Evolutionary conservation across 1,139 yeast genomes (phyloP).

Genomic region (Kodamaea suecica): DNA sequence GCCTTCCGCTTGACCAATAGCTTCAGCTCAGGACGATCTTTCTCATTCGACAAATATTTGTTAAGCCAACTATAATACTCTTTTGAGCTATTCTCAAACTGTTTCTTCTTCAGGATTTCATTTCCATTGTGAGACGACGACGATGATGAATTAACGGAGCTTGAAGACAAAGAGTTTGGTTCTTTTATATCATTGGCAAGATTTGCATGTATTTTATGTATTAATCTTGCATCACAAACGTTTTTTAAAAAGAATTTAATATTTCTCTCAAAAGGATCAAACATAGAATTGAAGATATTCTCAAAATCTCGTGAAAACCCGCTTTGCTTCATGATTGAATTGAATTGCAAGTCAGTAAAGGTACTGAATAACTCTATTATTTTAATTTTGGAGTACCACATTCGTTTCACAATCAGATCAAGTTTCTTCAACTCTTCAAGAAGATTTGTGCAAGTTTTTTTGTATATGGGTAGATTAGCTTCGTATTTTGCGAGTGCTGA

Average conservation of each 20-base stretch:
- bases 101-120: slow-evolving; percentile 34
- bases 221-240: slow-evolving; percentile 30
- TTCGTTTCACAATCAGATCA: slow-evolving; percentile 23
- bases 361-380: slow-evolving; percentile 24
- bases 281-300: slow-evolving; percentile 17
- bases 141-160: slow-evolving; percentile 3
- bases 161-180: not conserved
- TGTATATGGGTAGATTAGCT: slow-evolving; percentile 46
- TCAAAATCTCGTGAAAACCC: slow-evolving; percentile 15
- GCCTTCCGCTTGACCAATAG: slow-evolving; percentile 54
- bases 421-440: slow-evolving; percentile 34
- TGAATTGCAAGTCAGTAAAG: slow-evolving; percentile 20
- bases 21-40: slow-evolving; percentile 60
- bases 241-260: slow-evolving; percentile 28
- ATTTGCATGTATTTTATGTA: slow-evolving; percentile 23
- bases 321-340: slow-evolving; percentile 11
- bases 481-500: slow-evolving; percentile 56
- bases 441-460: slow-evolving; percentile 35
- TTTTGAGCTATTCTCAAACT: slow-evolving; percentile 69
- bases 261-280: slow-evolving; percentile 35
- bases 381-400: slow-evolving; percentile 19
- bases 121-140: slow-evolving; percentile 8
- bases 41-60: slow-evolving; percentile 64
- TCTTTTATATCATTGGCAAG: slow-evolving; percentile 1
- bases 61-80: slow-evolving; percentile 76